phyloP scores from a whole-genome alignment of 2,329 filamentous ascomycete species.

The Aspergillus oerlinghausenensis region DNA sequence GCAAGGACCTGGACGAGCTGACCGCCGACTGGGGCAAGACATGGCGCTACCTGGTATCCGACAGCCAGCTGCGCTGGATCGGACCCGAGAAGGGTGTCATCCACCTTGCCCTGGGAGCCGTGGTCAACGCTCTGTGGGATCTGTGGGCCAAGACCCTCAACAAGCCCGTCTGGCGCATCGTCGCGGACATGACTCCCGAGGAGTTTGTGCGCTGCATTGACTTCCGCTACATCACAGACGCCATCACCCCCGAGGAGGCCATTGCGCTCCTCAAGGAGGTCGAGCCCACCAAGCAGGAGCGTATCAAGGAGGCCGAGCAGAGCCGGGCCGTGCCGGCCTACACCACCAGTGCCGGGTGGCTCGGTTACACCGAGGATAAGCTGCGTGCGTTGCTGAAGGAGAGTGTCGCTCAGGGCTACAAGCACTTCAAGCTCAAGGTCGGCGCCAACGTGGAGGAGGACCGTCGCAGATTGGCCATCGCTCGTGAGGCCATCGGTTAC shows the following conservation, averaged over 20 bases:
- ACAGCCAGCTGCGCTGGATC: slow-evolving; percentile 89
- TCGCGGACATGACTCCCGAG: slow-evolving; percentile 84
- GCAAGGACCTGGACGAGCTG: slow-evolving; percentile 70
- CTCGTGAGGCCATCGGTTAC: slow-evolving; percentile 74
- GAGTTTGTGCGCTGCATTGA: slow-evolving; percentile 86
- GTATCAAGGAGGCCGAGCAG: slow-evolving; percentile 68
- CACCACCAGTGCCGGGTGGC: slow-evolving; percentile 84
- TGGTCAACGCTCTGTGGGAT: slow-evolving; percentile 91
- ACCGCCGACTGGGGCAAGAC: slow-evolving; percentile 80
- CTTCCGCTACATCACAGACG: slow-evolving; percentile 91
- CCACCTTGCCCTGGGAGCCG: slow-evolving; percentile 81
- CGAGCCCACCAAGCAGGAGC: slow-evolving; percentile 63
- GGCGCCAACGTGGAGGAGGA: slow-evolving; percentile 70
- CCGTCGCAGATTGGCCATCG: slow-evolving; percentile 64
- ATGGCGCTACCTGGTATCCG: slow-evolving; percentile 86
- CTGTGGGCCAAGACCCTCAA: slow-evolving; percentile 84
- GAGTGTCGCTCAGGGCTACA: slow-evolving; percentile 71
- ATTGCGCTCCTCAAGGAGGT: slow-evolving; percentile 63
- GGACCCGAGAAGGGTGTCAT: slow-evolving; percentile 92
- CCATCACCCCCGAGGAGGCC: slow-evolving; percentile 82
- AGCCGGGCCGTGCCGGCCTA: slow-evolving; percentile 81
- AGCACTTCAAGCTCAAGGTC: slow-evolving; percentile 89
- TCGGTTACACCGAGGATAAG: slow-evolving; percentile 86
- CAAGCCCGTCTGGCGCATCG: slow-evolving; percentile 87
- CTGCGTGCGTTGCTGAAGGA: slow-evolving; percentile 71